A percentile compares a stretch with the other conserved stretches of the same genome.
These are phyloP conservation scores for Neonectria ditissima DNA, from an alignment of 2,329 filamentous ascomycete genomes.

Conservation along the genomic window DNA sequence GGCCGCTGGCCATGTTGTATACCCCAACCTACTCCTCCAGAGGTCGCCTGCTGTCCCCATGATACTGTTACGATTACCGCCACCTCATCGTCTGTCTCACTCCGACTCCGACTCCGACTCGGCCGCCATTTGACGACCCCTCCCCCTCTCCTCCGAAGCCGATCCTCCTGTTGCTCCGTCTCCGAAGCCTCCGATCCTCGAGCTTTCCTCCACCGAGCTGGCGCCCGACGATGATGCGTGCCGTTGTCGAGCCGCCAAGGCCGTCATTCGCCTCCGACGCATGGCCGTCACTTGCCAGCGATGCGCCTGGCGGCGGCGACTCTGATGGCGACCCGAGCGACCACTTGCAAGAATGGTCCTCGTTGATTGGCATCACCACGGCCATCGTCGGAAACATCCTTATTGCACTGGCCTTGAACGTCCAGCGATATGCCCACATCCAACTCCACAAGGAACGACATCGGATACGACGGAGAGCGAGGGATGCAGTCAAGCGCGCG, in stretches of 20 bases:
- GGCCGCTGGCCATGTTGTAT: slow-evolving; percentile 42
- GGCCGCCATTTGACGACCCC: slow-evolving; percentile 4
- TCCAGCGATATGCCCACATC: slow-evolving; percentile 95
- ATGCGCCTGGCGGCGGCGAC: slow-evolving; percentile 33
- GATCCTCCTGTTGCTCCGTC: slow-evolving; percentile 28
- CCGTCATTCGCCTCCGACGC: slow-evolving; percentile 33
- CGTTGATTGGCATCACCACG: slow-evolving; percentile 92
- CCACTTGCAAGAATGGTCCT: slow-evolving; percentile 81
- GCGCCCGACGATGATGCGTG: slow-evolving; percentile 43
- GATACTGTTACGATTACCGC: slow-evolving; percentile 34
- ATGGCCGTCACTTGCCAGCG: slow-evolving; percentile 31
- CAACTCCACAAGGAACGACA: slow-evolving; percentile 79
- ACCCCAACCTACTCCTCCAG: slow-evolving; percentile 30
- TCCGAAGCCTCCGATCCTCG: slow-evolving; percentile 32
- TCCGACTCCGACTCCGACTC: slow-evolving; percentile 11
- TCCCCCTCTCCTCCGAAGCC: not conserved
- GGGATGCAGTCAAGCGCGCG: slow-evolving; percentile 63
- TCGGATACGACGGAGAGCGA: slow-evolving; percentile 66
- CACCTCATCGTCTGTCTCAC: slow-evolving; percentile 20
- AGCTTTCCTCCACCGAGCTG: slow-evolving; percentile 27
- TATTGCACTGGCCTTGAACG: slow-evolving; percentile 95
- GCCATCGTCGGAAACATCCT: slow-evolving; percentile 93
- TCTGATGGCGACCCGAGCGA: slow-evolving; percentile 55
- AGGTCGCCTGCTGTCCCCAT: slow-evolving; percentile 42
- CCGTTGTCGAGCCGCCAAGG: slow-evolving; percentile 42